Base-by-base conservation (phyloP, 768 basidiomycete genomes). In the Termitomyces eurrhizus region DNA sequence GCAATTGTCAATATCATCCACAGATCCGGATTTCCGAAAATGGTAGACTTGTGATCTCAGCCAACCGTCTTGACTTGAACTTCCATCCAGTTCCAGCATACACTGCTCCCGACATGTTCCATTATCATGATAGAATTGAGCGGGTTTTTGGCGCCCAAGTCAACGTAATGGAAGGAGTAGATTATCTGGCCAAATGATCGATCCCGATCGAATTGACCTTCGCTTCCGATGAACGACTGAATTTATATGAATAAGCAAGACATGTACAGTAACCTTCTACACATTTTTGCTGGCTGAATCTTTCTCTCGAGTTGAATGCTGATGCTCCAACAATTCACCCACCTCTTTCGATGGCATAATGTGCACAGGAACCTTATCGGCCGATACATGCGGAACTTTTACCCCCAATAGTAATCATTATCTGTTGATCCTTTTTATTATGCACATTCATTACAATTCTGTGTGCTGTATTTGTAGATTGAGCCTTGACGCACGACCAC, bases 21-120 rank as follows among this genome's bases (percentile, higher is more conserved):
- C n/a, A 51, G 44, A 49, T 54, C 60, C 33, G 55, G n/a, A 8
- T 33, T 45, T 61, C 60, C 60, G 14, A 11, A 49, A 41, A 52
- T 54, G 18, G 46, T 16, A 41, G 37, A 60, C 21, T 46, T 41
- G 26, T 52, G 48, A 51, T 51, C 37, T 18, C 16, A 14, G 48
- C 18, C 9, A 18, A 42, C 6, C 1, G 33, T 2, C 41, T 3
- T 21, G 21, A 21, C 21, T 21, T 21, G 21, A 21, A 21, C 21
- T 21, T 37, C 35, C 13, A 13, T 39, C 16, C 21, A 35, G 7
- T 4, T 14, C 54, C 54, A 45, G 21, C 21, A 32, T 26, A n/a
- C 37, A 41, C 13, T 55, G 29, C 39, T 42, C 41, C 18, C 2
- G 18, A 29, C 29, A n/a, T 52, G 36, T 24, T 53, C 24, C 52